These are phyloP conservation scores for Colletotrichum sp. DNA, from an alignment of 2,329 filamentous ascomycete genomes.

Conservation along the genomic window DNA sequence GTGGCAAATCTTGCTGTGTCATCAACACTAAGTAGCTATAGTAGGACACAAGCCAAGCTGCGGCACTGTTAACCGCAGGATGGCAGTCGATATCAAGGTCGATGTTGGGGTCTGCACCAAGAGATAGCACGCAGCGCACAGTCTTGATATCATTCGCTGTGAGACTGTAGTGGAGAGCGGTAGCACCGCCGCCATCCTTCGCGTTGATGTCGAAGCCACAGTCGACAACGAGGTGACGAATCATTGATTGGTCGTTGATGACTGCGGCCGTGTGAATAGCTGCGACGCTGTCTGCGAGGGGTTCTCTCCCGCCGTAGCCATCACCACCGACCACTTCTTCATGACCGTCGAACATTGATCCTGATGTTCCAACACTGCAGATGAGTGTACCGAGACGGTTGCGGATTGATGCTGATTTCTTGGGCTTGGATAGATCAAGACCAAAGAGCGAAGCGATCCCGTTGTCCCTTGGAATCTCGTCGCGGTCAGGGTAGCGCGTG, in stretches of 20 bases:
- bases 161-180: background rate
- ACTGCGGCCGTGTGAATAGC: background rate
- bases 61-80: background rate
- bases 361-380: background rate
- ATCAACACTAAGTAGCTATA: fast-evolving
- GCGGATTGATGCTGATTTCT: background rate
- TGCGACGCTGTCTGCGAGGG: background rate
- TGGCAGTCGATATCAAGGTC: fast-evolving
- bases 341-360: background rate
- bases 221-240: background rate
- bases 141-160: fast-evolving
- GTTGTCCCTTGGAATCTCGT: background rate
- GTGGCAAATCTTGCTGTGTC: too few species aligned
- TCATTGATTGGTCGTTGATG: fast-evolving
- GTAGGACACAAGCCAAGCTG: background rate
- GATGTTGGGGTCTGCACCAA: background rate
- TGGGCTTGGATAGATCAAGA: fast-evolving
- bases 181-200: background rate
- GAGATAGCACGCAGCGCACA: background rate
- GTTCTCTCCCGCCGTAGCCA: background rate
- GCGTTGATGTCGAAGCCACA: background rate
- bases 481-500: fast-evolving
- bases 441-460: background rate
- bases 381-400: background rate
- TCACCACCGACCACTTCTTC: fast-evolving